Evolutionary conservation across 805 yeast genomes (phyloP), one percentile per base, ranked within the genome.

Genomic region (Candida coquimbonensis): DNA sequence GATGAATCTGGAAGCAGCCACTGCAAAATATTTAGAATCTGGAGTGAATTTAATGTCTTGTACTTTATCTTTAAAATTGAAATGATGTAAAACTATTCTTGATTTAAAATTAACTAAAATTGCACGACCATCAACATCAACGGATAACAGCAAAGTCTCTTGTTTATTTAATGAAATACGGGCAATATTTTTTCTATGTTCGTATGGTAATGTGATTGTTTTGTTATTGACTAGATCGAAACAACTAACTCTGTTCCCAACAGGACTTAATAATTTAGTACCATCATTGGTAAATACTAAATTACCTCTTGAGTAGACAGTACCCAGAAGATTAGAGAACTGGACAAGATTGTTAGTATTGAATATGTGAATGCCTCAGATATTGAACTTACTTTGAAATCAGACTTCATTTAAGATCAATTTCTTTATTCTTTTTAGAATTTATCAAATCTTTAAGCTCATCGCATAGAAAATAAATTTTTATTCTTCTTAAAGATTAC

Each of bases 251-350:
- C 98, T 69, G 63, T 91, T 93, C 13, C 99, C 99, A 4, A 93
- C 98, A 0, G 99, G 98, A 48, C 93, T 82, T 39, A 93, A 66
- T 32, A 93, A 70, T 46, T 78, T 76, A 11, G 84, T 79, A 3
- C 99, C 99, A 60, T 90, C 96, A 1, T 82, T 78, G 1, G 95
- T 82, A 68, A 83, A 93, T 6, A 83, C 72, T 26, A 93, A 67
- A 62, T 91, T 89, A n/a, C 98, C 99, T 60, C 84, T 87, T 42
- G 95, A 73, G 61, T 93, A 93, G 4, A 93, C 98, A 0, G 98
- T 90, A 27, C 99, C 99, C 55, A 93, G 69, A 31, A 93, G 72
- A 66, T 91, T 93, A 32, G 95, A 81, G 56, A 93, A 84, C 74
- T 83, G 42, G 6, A 3, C 3, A 11, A 1, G 31, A 5, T 11